Evolutionary conservation across 345 rosid species (phyloP), one percentile per base, ranked within the genome.

Genomic region (Eucalyptus paniculata): DNA sequence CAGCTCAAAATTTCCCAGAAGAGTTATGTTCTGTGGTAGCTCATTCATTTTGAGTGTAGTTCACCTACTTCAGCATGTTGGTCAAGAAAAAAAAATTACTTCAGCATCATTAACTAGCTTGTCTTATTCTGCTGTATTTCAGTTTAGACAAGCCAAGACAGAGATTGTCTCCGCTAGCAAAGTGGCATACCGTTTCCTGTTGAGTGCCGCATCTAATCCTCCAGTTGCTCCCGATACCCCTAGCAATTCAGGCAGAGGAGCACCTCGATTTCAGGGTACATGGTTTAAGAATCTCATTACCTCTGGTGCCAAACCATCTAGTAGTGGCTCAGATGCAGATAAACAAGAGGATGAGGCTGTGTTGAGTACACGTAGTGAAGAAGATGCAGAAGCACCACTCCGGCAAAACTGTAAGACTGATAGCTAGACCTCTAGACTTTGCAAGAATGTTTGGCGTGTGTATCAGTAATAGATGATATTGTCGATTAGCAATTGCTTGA

Each of bases 81-180:
- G 26, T 69, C 12, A 69, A 34, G 14, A 21, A 42, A 40, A 37
- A 18, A 37, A 34, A 77, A 54, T 19, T 54, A 87, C 88, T n/a
- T 50, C 34, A 32, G 67, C 47, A 77, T 87, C 88, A 49, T 34
- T 88, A 19, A 87, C 86, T 89, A 65, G 53, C 56, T 88, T 19
- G 86, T 91, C 87, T 86, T 50, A 40, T 16, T 40, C 2, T 77
- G 17, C 83, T 77, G 83, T 77, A 40, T 89, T 94, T 93, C 97
- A 98, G 99, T 92, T 97, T 37, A 95, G 95, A 92, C 99, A 96
- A 94, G 99, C 99, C 89, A 97, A 95, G 94, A 96, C 98, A 67
- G 99, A 96, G 94, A 94, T 97, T 15, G 95, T 96, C 67, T 96
- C 98, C 54, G 99, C 99, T 47, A 97, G 99, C 95, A 98, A 95